Evolutionary conservation across 331 rosid species (phyloP), one percentile per base, ranked within the genome.

Genomic region (Dryas integrifolia): DNA sequence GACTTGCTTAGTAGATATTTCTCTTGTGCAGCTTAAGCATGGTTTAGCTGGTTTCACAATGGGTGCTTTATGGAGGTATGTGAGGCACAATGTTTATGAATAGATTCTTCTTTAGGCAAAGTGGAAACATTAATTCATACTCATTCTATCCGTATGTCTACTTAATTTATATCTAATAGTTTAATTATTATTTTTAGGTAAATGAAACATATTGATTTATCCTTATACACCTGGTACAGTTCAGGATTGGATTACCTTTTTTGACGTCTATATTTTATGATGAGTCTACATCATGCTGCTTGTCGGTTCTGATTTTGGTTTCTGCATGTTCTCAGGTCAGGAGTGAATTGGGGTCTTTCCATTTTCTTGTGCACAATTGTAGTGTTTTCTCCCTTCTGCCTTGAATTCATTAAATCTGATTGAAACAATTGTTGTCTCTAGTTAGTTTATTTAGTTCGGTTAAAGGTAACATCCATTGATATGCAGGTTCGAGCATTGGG

Each of bases 41-140:
- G 98, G 98, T 55, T 46, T 95, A 62, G 96, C 84, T 52, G 98
- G 97, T 68, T 87, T 76, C 69, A 77, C 97, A 40, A 89, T 89
- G 97, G 98, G 96, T 53, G 58, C 92, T 67, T 79, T 95, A 74
- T 94, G 97, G 98, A 91, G 98, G 97, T 91, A 94, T 55, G 92
- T 30, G 35, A 30, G 35, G 35, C 35, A 30, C 35, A 30, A 30
- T 30, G 35, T 30, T 30, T 30, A 30, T 30, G 35, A 30, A 30
- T 30, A 30, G 2, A 30, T 30, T 30, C 35, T 30, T 30, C 35
- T 30, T 30, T 30, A 30, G 35, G 35, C 24, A 30, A 30, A 30
- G 35, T 30, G 35, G 35, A 30, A 30, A 30, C 3, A 30, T 30
- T 2, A 30, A 30, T 30, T 30, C 35, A 30, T 30, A 30, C 35